Conservation (phyloP, 2,329 filamentous ascomycete genomes). For the Aspergillus sp. region DNA sequence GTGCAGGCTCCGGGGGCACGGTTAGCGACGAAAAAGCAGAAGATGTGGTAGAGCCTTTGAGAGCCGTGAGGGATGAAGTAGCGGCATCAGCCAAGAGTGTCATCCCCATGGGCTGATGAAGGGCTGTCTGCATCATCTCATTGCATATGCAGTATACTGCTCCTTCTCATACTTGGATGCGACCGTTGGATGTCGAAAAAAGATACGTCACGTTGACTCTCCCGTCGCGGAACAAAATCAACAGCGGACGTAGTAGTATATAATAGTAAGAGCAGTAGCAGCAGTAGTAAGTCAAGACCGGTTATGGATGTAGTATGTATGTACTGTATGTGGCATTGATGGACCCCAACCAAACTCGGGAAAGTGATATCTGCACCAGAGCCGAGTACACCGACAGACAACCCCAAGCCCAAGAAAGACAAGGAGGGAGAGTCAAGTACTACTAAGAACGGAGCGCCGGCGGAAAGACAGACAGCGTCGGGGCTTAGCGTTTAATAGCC, state of each 20-base stretch:
- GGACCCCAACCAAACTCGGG: constrained; percentile 12
- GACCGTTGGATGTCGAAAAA: neutral
- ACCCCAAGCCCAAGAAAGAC: neutral
- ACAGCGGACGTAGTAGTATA: neutral
- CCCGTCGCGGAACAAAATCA: constrained; percentile 1
- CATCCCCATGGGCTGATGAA: constrained; percentile 36
- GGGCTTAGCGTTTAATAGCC: neutral
- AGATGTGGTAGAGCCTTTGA: constrained; percentile 21
- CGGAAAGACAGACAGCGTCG: neutral
- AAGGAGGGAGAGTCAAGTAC: neutral
- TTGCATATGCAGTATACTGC: constrained; percentile 24
- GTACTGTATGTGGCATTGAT: constrained; percentile 16
- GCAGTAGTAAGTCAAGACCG: too few relatives aligned
- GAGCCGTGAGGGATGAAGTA: constrained; percentile 25
- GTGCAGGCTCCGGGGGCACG: constrained; percentile 19
- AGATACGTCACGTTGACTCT: neutral
- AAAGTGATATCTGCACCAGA: constrained; percentile 3
- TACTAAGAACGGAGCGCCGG: neutral
- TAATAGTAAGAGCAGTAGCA: too few relatives aligned
- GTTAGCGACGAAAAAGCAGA: constrained; percentile 14
- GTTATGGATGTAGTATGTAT: too few relatives aligned
- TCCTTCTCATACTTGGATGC: constrained; percentile 31
- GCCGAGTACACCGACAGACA: neutral
- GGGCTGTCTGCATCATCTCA: constrained; percentile 40
- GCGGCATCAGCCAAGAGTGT: constrained; percentile 30